These are phyloP conservation scores for Termitomyces heimii DNA, from an alignment of 768 basidiomycete species.

Conservation along the genomic window DNA sequence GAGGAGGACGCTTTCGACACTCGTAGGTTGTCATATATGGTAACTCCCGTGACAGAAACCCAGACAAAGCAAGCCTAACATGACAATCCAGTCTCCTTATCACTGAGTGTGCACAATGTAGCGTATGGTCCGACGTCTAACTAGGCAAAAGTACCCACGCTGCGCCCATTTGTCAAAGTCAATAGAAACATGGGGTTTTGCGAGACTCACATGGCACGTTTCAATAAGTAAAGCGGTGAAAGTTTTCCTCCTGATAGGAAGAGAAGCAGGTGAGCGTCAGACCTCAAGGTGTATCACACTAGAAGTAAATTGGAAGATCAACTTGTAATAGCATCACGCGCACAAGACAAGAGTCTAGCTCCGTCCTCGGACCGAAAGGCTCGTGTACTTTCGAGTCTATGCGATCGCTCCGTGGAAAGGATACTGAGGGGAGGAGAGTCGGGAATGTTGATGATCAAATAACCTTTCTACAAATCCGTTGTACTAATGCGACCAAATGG, in stretches of 20 bases:
- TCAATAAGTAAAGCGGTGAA: not conserved
- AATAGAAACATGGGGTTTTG: not conserved
- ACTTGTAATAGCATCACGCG: not conserved
- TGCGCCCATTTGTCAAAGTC: not conserved
- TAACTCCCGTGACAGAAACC: not conserved
- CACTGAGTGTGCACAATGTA: not conserved
- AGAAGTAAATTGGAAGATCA: not conserved
- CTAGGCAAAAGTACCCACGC: not conserved
- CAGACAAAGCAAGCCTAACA: not conserved
- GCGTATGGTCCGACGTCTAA: not conserved
- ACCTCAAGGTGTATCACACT: not conserved
- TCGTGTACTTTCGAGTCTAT: not conserved
- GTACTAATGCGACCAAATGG: not conserved
- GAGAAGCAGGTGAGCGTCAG: not conserved
- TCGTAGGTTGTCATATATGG: not conserved
- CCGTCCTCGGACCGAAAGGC: not conserved
- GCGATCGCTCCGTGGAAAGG: too few relatives aligned
- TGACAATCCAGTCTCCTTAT: not conserved
- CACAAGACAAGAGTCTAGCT: not conserved
- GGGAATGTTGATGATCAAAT: not conserved
- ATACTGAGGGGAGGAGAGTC: not conserved
- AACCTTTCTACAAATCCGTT: not conserved
- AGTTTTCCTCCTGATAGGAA: not conserved
- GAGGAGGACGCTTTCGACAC: not conserved
- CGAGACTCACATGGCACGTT: not conserved